phyloP scores from a whole-genome alignment of 2,329 filamentous ascomycete genomes.

The Elsinoe fawcettii region DNA sequence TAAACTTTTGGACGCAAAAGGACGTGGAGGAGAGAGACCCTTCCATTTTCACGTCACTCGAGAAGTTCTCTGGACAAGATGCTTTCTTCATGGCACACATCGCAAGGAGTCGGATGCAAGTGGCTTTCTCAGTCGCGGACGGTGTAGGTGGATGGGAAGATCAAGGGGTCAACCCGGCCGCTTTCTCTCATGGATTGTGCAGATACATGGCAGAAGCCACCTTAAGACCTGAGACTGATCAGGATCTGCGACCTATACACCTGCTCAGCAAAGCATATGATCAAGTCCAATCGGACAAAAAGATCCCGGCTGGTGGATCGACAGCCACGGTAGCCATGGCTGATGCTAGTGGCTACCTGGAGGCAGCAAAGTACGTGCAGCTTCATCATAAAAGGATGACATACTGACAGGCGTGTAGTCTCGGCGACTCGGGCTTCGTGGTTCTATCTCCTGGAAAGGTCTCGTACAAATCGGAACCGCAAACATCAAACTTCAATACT shows the following conservation, averaged over 20 bases:
- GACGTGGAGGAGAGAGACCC: conserved; percentile 34
- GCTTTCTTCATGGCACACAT: conserved; percentile 84
- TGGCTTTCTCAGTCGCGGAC: conserved; percentile 85
- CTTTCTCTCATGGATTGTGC: conserved; percentile 91
- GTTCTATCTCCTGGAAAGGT: conserved; percentile 80
- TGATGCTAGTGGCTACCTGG: conserved; percentile 62
- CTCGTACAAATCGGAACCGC: conserved; percentile 71
- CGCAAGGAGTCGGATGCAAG: conserved; percentile 55
- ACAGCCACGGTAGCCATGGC: conserved; percentile 85
- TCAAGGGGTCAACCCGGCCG: conserved; percentile 83
- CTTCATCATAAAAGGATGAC: background rate
- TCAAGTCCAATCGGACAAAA: conserved; percentile 63
- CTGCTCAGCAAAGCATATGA: conserved; percentile 83
- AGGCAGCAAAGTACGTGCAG: conserved; percentile 65
- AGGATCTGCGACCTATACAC: conserved; percentile 45
- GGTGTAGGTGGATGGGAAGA: conserved; percentile 94
- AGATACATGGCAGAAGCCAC: conserved; percentile 72
- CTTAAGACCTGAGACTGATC: conserved; percentile 49
- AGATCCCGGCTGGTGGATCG: conserved; percentile 74
- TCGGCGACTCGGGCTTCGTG: conserved; percentile 91
- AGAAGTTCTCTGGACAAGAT: conserved; percentile 79
- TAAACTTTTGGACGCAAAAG: conserved; percentile 33
- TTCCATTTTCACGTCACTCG: conserved; percentile 39
- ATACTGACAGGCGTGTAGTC: conserved; percentile 30
- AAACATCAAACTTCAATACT: conserved; percentile 97